Evolutionary conservation across 257 asterid genomes (phyloP).

Genomic region (Penstemon eatonii): DNA sequence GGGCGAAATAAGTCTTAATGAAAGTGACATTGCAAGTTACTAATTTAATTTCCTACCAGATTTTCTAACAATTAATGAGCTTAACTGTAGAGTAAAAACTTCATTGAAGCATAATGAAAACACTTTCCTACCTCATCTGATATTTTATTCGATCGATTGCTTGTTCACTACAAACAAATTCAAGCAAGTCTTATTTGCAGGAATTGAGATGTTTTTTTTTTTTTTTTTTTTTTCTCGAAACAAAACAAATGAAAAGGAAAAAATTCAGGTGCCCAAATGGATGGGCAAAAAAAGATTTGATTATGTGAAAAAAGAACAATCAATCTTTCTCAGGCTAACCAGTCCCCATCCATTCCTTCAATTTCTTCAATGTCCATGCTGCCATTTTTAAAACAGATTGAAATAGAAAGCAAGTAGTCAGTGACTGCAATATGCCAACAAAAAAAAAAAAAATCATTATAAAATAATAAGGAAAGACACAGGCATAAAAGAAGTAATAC

Average conservation of each 20-base stretch:
- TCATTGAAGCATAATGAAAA: conserved; percentile 16
- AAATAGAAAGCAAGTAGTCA: conserved; percentile 14
- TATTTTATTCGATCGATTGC: conserved; percentile 31
- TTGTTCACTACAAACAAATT: conserved; percentile 29
- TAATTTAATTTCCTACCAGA: no score
- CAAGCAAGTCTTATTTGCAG: conserved; percentile 44
- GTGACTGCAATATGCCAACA: conserved; percentile 1
- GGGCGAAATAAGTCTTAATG: no score
- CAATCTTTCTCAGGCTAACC: conserved; percentile 75
- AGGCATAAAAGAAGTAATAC: neutral
- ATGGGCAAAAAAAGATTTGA: conserved; percentile 40
- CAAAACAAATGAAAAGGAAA: conserved; percentile 7
- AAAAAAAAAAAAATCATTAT: neutral
- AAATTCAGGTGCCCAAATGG: conserved; percentile 21
- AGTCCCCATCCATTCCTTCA: conserved; percentile 87
- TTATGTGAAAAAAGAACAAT: conserved; percentile 43
- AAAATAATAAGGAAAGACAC: neutral
- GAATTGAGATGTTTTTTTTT: neutral
- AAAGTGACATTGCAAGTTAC: no score
- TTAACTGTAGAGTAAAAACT: neutral
- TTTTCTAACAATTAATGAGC: no score
- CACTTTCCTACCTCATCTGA: conserved; percentile 32
- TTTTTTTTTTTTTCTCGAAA: neutral
- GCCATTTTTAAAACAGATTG: conserved; percentile 34
- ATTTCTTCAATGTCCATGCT: conserved; percentile 93